Conservation (phyloP, 768 basidiomycete species). For the Leucocoprinus sp. region DNA sequence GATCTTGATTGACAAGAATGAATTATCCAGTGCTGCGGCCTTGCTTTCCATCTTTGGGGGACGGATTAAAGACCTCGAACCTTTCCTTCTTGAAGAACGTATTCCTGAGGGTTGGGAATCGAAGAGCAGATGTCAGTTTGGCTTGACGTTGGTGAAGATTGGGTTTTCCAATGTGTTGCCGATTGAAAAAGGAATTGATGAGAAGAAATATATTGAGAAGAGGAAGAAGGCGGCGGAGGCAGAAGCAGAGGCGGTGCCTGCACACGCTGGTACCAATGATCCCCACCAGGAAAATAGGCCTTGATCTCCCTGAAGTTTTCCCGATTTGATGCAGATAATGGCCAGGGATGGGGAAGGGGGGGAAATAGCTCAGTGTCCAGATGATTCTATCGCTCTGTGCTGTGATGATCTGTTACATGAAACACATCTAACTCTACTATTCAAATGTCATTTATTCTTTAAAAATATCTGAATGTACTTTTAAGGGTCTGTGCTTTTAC, state of each 20-base stretch:
- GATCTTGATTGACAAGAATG: neutral
- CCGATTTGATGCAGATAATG: too few relatives aligned
- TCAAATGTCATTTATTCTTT: too few relatives aligned
- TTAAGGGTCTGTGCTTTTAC: too few relatives aligned
- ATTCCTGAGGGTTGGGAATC: conserved; percentile 62
- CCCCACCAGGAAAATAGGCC: neutral
- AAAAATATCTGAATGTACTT: too few relatives aligned
- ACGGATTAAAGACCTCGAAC: conserved; percentile 37
- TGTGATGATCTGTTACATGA: too few relatives aligned
- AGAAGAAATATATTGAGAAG: conserved; percentile 19
- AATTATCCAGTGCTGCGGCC: conserved; percentile 43
- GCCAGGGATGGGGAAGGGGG: too few relatives aligned
- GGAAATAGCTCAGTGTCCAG: too few relatives aligned
- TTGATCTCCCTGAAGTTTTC: too few relatives aligned
- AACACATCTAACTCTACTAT: too few relatives aligned
- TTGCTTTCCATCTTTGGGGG: conserved; percentile 47
- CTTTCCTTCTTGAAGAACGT: conserved; percentile 52
- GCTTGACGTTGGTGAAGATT: conserved; percentile 47
- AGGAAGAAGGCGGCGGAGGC: too few relatives aligned
- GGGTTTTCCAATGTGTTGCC: conserved; percentile 30
- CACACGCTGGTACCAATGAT: neutral
- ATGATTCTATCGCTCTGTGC: too few relatives aligned
- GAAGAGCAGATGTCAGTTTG: conserved; percentile 34
- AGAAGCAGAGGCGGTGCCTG: too few relatives aligned
- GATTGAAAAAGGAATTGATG: conserved; percentile 27